These are phyloP conservation scores for Sugiyamaella sp. DNA, from an alignment of 1,139 yeast species.

Conservation along the genomic window DNA sequence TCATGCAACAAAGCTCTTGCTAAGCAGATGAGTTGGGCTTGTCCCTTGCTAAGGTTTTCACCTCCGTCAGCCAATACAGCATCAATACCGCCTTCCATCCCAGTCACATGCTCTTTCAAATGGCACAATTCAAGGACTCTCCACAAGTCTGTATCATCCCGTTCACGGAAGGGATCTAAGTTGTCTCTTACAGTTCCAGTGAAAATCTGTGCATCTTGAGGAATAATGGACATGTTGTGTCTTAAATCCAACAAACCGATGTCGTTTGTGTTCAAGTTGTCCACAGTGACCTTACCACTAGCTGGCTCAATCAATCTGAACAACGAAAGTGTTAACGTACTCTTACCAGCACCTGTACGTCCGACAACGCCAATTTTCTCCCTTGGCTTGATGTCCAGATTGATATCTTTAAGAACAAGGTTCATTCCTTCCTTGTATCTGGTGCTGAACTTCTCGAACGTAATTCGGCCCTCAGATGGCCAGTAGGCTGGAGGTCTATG, in stretches of 20 bases:
- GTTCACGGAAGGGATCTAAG: constrained; percentile 62
- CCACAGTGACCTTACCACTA: constrained; percentile 58
- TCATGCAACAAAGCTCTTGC: constrained; percentile 69
- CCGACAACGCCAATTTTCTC: constrained; percentile 75
- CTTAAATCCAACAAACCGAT: constrained; percentile 60
- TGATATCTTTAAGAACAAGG: constrained; percentile 60
- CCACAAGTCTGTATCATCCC: constrained; percentile 56
- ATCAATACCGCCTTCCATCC: constrained; percentile 49
- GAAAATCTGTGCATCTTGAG: constrained; percentile 74
- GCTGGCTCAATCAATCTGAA: constrained; percentile 60
- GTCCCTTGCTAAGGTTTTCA: constrained; percentile 73
- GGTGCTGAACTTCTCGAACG: constrained; percentile 59
- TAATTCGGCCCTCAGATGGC: constrained; percentile 62
- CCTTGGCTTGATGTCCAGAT: constrained; percentile 49
- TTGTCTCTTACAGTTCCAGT: constrained; percentile 64
- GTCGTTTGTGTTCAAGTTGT: constrained; percentile 58
- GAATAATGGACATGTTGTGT: constrained; percentile 63
- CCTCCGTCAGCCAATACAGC: constrained; percentile 66
- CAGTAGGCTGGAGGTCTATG: constrained; percentile 47
- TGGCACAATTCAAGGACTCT: constrained; percentile 69
- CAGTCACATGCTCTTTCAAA: constrained; percentile 67
- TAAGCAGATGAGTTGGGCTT: constrained; percentile 71
- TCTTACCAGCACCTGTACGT: constrained; percentile 78
- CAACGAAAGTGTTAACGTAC: constrained; percentile 64
- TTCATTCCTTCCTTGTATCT: constrained; percentile 77